Base-by-base conservation (phyloP, 345 rosid species). In the Lumnitzera littorea region DNA sequence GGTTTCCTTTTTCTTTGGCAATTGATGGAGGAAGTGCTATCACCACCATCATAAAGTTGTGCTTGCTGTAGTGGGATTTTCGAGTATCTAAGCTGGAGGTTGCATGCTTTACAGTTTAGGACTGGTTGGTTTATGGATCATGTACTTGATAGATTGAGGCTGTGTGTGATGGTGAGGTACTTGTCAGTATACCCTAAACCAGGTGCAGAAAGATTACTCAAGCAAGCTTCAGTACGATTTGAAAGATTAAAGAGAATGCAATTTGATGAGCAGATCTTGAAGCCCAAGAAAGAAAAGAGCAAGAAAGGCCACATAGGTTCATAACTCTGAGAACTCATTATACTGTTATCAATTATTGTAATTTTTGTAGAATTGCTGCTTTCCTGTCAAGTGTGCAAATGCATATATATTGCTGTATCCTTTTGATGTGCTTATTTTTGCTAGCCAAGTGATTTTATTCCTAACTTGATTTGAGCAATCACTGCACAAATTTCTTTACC, bases 51-150 rank as follows among this genome's bases (percentile, higher is more conserved):
- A 14, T 60, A 12, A 6, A 31, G 48, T 49, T 6, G 48, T 49
- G 9, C 52, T 29, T 13, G 15, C 24, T 16, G 14, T 24, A n/a
- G 24, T 46, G 48, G 59, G 59, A 15, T n/a, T 56, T 24, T 56
- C 27, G 31, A n/a, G 31, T 20, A 17, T 36, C 48, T 56, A 24
- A 27, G 31, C 31, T 27, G 31, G 31, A 27, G 0, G 57, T 59
- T 27, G 55, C 71, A 60, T 65, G 24, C 55, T 72, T 73, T 63
- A 72, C 78, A 94, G 97, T 75, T 74, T 65, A 84, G 74, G 84
- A 80, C 92, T 55, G 97, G 99, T 65, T 94, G 99, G 99, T 90
- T 94, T 76, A 77, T 80, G 7, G 85, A 74, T 61, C 66, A 80
- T 50, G 64, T 80, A 72, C 84, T 86, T 68, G 96, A 86, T 67